These are phyloP conservation scores for Cercospora zeina DNA, from an alignment of 2,329 filamentous ascomycete genomes.

Conservation along the genomic window DNA sequence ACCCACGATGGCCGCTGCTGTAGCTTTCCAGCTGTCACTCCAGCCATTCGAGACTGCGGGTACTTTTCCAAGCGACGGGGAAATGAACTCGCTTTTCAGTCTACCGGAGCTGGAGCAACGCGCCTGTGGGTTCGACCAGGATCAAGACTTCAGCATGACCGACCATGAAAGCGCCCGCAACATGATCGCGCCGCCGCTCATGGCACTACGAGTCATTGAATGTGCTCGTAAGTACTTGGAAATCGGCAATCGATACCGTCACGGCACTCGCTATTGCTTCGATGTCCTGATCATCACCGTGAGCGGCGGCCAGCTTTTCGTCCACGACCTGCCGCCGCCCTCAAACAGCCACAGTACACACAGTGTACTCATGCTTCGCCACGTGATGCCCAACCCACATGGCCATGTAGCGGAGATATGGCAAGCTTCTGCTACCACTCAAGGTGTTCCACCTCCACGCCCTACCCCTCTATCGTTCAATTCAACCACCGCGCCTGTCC, in stretches of 20 bases:
- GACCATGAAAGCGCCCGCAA: neutral
- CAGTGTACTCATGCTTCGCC: slow-evolving; percentile 1
- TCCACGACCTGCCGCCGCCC: neutral
- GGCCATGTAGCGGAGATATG: neutral
- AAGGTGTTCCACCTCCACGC: neutral
- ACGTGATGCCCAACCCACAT: neutral
- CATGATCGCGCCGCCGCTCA: neutral
- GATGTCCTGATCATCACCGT: neutral
- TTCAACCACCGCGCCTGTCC: too few relatives aligned
- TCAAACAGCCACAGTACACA: neutral
- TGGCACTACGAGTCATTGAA: neutral
- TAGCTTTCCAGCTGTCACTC: neutral
- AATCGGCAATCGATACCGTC: neutral
- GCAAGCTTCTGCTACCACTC: neutral
- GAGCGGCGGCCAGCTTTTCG: too few relatives aligned
- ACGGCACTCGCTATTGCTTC: neutral
- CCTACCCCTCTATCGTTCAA: neutral
- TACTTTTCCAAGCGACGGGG: neutral
- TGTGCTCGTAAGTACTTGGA: slow-evolving; percentile 6
- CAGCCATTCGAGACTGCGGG: neutral
- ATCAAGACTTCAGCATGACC: slow-evolving; percentile 2
- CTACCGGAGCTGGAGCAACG: neutral
- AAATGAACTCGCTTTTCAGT: slow-evolving; percentile 7
- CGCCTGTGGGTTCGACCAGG: slow-evolving; percentile 1
- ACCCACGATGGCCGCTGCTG: neutral